Base-by-base conservation (phyloP, 805 yeast genomes). In the Yarrowia yakushimensis region DNA sequence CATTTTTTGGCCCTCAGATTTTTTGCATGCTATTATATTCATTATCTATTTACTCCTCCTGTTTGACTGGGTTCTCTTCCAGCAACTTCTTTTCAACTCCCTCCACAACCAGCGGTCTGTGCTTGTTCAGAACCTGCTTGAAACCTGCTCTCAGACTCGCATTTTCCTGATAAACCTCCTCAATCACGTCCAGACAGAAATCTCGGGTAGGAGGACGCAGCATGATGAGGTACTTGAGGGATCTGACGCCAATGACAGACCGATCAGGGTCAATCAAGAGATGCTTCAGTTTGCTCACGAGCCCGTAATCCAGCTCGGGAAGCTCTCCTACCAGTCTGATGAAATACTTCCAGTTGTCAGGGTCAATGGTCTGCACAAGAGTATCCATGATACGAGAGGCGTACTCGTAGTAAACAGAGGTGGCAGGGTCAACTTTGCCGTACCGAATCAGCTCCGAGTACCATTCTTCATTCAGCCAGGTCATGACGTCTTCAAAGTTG, bases 381-480 rank as follows among this genome's bases (percentile, higher is more conserved):
- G 87, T 82, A 65, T 92, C 97, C 54, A 94, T 74, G 0, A 90
- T 81, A 63, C 81, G 83, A 4, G 81, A 79, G 0, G 93, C 82
- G 87, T 96, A 90, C 63, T 79, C 77, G 63, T 81, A 73, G 72
- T 94, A 94, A 12, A 54, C 41, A 11, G 68, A 59, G 62, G 66
- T 66, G n/a, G 50, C 61, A 66, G 25, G 60, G 60, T 18, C 50
- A 8, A 57, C 66, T 7, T 65, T 39, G 65, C 66, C 27, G 64
- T 68, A 8, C 68, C 71, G 66, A 64, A 64, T 33, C 73, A 69
- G 75, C 69, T 86, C 88, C 54, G 83, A 78, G 74, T 83, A 85
- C 96, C 97, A 94, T 73, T 94, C 99, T 74, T 94, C 99, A 69
- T 88, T 92, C 62, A 94, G 76, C 99, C 99, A 94, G 66, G 88